A percentile compares a stretch with the other conserved stretches of the same genome.
phyloP scores from a whole-genome alignment of 2,329 filamentous ascomycete species.

The Sclerotinia trifoliorum region DNA sequence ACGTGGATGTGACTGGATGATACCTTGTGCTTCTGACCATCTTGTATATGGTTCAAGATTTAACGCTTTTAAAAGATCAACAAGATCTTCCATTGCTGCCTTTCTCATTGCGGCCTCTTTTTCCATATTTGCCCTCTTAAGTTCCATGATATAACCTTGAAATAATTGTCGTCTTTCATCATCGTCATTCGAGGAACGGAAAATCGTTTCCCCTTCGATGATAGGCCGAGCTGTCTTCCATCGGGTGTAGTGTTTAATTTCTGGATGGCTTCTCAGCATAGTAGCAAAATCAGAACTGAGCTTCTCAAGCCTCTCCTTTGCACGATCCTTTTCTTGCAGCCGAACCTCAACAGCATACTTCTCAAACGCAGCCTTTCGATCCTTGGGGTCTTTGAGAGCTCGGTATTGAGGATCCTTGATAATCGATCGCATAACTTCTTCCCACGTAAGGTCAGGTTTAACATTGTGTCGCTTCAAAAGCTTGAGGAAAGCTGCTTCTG shows the following conservation, averaged over 20 bases:
- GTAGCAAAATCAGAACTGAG: constrained; percentile 89
- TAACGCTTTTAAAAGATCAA: constrained; percentile 73
- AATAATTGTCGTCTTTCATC: constrained; percentile 86
- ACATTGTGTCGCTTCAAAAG: constrained; percentile 81
- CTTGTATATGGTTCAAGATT: constrained; percentile 90
- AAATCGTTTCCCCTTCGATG: constrained; percentile 92
- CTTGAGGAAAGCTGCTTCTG: constrained; percentile 90
- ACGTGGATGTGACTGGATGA: constrained; percentile 73
- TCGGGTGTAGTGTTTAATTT: constrained; percentile 94
- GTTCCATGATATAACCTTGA: constrained; percentile 83
- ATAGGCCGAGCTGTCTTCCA: constrained; percentile 96
- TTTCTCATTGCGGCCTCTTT: constrained; percentile 70
- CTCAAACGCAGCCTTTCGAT: constrained; percentile 87
- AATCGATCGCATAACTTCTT: constrained; percentile 79
- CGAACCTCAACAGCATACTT: constrained; percentile 91
- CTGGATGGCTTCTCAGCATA: constrained; percentile 94
- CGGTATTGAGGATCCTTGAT: constrained; percentile 92
- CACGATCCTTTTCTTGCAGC: constrained; percentile 88
- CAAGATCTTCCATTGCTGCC: constrained; percentile 80
- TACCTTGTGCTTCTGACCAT: constrained; percentile 85
- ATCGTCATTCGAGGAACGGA: constrained; percentile 86
- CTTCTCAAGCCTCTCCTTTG: constrained; percentile 89
- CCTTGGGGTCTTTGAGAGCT: constrained; percentile 87
- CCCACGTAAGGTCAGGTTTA: constrained; percentile 90
- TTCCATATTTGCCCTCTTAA: constrained; percentile 79